phyloP scores from a whole-genome alignment of 2,329 filamentous ascomycete species.

The Botrytis elliptica region DNA sequence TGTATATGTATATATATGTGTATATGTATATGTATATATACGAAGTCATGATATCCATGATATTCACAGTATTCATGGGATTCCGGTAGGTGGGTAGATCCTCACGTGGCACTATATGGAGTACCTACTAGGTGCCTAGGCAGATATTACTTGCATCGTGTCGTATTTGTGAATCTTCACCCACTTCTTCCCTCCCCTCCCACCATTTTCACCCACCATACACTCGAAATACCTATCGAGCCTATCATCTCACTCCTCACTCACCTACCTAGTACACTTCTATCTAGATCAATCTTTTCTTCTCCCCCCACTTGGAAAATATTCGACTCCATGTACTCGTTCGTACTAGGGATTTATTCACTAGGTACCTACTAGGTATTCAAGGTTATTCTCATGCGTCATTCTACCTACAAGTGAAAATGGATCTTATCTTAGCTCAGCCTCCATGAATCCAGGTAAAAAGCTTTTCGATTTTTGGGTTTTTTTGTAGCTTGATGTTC shows the following conservation, averaged over 20 bases:
- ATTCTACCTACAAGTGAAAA: constrained; percentile 3
- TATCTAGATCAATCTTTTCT: neutral
- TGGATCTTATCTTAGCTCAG: neutral
- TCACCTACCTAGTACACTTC: neutral
- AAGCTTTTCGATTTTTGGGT: neutral
- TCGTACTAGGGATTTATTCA: neutral
- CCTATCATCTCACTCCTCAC: neutral
- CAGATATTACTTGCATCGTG: neutral
- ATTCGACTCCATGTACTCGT: neutral
- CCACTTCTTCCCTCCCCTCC: neutral
- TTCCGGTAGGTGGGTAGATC: neutral
- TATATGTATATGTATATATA: no score
- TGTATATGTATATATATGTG: no score
- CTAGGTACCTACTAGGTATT: neutral
- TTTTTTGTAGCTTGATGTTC: neutral
- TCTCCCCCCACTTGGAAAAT: neutral
- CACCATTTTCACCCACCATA: neutral
- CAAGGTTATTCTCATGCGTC: neutral
- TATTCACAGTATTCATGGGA: no score
- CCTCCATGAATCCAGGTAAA: constrained; percentile 1
- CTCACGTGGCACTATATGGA: neutral
- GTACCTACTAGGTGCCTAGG: no score
- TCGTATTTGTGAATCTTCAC: neutral
- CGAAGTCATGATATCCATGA: no score
- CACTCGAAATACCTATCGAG: neutral